Base-by-base conservation (phyloP, 257 asterid genomes). In the Plantago ovata region DNA sequence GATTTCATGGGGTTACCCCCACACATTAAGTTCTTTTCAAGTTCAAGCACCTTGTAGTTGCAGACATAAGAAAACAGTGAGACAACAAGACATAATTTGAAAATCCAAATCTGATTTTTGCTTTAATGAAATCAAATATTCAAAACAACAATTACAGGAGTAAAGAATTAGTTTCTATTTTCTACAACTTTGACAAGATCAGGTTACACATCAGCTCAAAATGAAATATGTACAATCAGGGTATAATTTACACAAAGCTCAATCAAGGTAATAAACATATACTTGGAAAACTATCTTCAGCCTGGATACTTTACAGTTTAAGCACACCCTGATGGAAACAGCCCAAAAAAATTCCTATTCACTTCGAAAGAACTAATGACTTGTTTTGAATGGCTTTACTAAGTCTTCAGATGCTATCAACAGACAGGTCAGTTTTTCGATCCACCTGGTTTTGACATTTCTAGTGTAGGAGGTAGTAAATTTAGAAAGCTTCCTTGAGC, bases 191-290 rank as follows among this genome's bases (percentile, higher is more conserved):
- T 33, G 38, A 16, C 39, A 64, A 33, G 56, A 38, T 58, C 50
- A 71, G 38, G 61, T 56, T 62, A 66, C 74, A 53, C 58, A 74
- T 62, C 68, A 61, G 53, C 69, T 44, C 47, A 67, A 60, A 68
- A 56, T 68, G 53, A 69, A 66, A 47, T 79, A 72, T 82, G 74
- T 76, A 78, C 86, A 74, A 65, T 58, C 75, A 72, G 43, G 40
- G n/a, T n/a, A n/a, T n/a, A n/a, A n/a, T n/a, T n/a, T n/a, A n/a
- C n/a, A n/a, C n/a, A n/a, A n/a, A n/a, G 62, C 69, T 72, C 62
- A 71, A 56, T 38, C 48, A 68, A 32, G 72, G 64, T 64, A 61
- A 53, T 71, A 64, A 56, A 53, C 71, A 62, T 47, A 50, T 63
- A 63, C 55, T 40, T 44, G 46, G 60, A 68, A 55, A 67, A 67